Evolutionary conservation across 1,139 yeast species (phyloP).

Genomic region (Geotrichum citri-aurantii): DNA sequence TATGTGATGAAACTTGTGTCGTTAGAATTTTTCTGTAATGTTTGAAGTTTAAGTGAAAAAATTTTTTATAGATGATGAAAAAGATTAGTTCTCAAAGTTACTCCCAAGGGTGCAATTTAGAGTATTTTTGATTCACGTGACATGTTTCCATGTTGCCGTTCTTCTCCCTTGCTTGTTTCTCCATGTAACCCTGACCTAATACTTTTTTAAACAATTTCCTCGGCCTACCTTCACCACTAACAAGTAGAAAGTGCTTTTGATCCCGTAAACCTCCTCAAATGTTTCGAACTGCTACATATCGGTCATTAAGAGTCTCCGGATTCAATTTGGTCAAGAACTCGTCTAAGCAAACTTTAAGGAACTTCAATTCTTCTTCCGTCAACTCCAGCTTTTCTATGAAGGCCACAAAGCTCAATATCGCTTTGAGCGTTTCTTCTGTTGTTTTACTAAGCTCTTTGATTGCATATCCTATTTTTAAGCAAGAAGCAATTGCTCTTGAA

Average conservation of each 20-base stretch:
- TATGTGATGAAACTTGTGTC: slow-evolving; percentile 1
- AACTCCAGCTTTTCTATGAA: neutral
- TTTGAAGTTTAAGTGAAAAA: neutral
- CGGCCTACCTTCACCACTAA: neutral
- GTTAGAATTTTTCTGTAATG: neutral
- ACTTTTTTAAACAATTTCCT: neutral
- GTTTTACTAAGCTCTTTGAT: slow-evolving; percentile 16
- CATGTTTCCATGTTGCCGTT: neutral
- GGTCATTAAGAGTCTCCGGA: neutral
- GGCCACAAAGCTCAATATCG: slow-evolving; percentile 5
- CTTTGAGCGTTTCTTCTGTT: slow-evolving; percentile 15
- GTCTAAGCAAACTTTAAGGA: neutral
- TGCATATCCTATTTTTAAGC: slow-evolving; percentile 8
- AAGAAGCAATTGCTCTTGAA: slow-evolving; percentile 11
- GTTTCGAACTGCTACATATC: neutral
- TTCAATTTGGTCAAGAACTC: neutral
- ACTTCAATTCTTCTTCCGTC: neutral
- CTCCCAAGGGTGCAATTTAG: neutral
- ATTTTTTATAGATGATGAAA: neutral
- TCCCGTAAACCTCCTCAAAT: neutral
- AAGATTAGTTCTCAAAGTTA: neutral
- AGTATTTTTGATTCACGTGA: neutral
- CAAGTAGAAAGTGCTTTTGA: neutral
- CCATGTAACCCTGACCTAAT: neutral
- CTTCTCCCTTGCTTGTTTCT: neutral